Percentiles rank a stretch among this genome's conserved stretches.
Evolutionary conservation across 1,284 basidiomycete species (phyloP).

Genomic region (Sporisorium sorghi): DNA sequence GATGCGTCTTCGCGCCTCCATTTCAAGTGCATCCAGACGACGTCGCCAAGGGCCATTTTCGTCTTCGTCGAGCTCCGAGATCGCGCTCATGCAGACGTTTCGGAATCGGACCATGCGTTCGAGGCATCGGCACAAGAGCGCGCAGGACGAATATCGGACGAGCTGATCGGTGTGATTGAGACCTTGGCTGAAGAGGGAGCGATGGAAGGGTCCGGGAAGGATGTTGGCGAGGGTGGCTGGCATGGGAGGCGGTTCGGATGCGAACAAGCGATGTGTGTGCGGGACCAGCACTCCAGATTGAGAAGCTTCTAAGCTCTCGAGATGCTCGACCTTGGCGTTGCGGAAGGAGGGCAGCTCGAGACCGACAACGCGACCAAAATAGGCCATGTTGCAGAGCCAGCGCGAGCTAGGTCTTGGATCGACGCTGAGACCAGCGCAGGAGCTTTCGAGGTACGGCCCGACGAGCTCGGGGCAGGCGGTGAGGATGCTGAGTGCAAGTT

Average conservation of each 20-base stretch:
- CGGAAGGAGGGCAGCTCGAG: conserved; percentile 76
- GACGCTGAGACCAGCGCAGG: conserved; percentile 76
- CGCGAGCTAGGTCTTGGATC: conserved; percentile 87
- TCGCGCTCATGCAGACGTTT: conserved; percentile 28
- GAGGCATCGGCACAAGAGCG: conserved; percentile 73
- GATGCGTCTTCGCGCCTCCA: conserved; percentile 50
- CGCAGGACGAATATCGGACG: conserved; percentile 84
- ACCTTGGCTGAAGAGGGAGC: conserved; percentile 79
- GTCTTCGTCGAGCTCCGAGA: conserved; percentile 77
- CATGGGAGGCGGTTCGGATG: conserved; percentile 80
- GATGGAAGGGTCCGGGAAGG: conserved; percentile 48
- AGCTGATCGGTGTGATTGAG: conserved; percentile 73
- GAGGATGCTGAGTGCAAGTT: conserved; percentile 82
- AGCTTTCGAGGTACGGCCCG: conserved; percentile 74
- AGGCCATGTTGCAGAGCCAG: conserved; percentile 88
- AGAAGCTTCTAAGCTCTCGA: conserved; percentile 73
- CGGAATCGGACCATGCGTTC: conserved; percentile 48
- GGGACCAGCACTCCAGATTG: conserved; percentile 41
- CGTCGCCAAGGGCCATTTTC: conserved; percentile 67
- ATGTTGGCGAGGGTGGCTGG: conserved; percentile 73
- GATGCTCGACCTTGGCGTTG: conserved; percentile 66
- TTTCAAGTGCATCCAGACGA: conserved; percentile 38
- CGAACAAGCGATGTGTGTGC: conserved; percentile 68
- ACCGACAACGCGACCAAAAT: conserved; percentile 81
- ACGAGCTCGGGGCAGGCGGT: conserved; percentile 86